These are phyloP conservation scores for Exophiala bonariae DNA, from an alignment of 2,329 filamentous ascomycete species.

Conservation along the genomic window DNA sequence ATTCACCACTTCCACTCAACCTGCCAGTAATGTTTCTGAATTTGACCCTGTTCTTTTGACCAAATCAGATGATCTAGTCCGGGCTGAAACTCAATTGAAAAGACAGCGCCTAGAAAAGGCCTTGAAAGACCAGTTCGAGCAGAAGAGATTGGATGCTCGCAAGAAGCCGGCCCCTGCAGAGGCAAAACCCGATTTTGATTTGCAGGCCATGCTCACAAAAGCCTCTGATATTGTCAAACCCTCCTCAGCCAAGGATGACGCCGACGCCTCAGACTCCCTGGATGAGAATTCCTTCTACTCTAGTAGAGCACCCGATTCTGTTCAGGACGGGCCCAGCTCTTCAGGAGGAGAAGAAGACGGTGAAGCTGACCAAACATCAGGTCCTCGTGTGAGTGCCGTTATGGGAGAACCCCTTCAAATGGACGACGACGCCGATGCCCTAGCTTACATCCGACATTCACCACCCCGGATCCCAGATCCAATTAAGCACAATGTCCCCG, in stretches of 20 bases:
- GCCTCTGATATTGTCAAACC: slow-evolving; percentile 71
- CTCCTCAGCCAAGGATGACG: slow-evolving; percentile 56
- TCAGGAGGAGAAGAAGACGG: slow-evolving; percentile 32
- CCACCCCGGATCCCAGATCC: slow-evolving; percentile 2
- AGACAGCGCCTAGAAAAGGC: slow-evolving; percentile 77
- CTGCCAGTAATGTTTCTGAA: slow-evolving; percentile 56
- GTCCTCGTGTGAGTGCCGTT: slow-evolving; percentile 24
- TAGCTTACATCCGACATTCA: slow-evolving; percentile 5
- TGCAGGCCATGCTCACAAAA: slow-evolving; percentile 70
- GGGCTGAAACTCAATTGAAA: slow-evolving; percentile 77
- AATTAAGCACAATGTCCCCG: slow-evolving; percentile 1
- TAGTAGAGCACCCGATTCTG: slow-evolving; percentile 80
- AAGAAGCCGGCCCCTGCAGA: slow-evolving; percentile 54
- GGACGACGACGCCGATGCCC: slow-evolving; percentile 8
- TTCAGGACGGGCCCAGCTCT: slow-evolving; percentile 45
- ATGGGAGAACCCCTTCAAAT: slow-evolving; percentile 22
- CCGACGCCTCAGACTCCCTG: slow-evolving; percentile 62
- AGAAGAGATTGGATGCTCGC: slow-evolving; percentile 52
- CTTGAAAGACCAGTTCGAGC: slow-evolving; percentile 75
- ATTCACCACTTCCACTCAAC: slow-evolving; percentile 35
- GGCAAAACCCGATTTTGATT: slow-evolving; percentile 64
- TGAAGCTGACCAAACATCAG: slow-evolving; percentile 32
- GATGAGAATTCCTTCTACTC: slow-evolving; percentile 97
- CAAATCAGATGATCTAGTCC: slow-evolving; percentile 81
- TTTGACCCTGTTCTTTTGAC: slow-evolving; percentile 82